Conservation (phyloP, 768 basidiomycete genomes). For the Mycena rebaudengoi region DNA sequence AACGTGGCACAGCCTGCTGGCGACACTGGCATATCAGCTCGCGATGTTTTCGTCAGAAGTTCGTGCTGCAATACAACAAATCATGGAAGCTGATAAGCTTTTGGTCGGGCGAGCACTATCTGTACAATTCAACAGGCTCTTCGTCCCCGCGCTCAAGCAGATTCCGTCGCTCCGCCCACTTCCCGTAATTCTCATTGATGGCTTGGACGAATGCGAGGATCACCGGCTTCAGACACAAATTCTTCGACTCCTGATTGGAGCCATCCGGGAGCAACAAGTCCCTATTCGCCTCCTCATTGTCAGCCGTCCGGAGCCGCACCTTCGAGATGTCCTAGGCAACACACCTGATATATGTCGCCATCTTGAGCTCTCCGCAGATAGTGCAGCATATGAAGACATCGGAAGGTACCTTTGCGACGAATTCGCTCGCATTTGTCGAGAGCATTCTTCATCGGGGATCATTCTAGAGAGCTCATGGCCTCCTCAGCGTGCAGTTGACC, state of each 20-base stretch:
- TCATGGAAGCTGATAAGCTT: constrained; percentile 15
- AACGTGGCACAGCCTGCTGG: constrained; percentile 29
- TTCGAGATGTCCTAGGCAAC: background rate
- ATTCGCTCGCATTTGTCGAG: background rate
- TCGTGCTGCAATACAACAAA: background rate
- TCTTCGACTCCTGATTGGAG: background rate
- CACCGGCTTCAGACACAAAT: background rate
- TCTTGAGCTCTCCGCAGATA: background rate
- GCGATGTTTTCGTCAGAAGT: constrained; percentile 4
- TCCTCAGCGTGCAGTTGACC: background rate
- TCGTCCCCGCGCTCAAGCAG: constrained; percentile 17
- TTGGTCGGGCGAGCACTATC: constrained; percentile 8
- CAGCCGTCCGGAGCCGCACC: constrained; percentile 1
- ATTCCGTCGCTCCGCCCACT: background rate
- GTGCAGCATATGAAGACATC: background rate
- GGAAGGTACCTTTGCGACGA: background rate
- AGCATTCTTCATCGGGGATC: background rate
- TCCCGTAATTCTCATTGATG: background rate
- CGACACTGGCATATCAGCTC: constrained; percentile 39
- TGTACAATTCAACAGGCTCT: constrained; percentile 22
- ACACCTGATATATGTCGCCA: background rate
- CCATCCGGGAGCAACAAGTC: background rate
- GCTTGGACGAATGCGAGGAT: constrained; percentile 2
- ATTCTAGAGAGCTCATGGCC: background rate
- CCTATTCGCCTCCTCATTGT: background rate